Conservation (phyloP, 2,329 filamentous ascomycete species). For the Aureobasidium sp. region DNA sequence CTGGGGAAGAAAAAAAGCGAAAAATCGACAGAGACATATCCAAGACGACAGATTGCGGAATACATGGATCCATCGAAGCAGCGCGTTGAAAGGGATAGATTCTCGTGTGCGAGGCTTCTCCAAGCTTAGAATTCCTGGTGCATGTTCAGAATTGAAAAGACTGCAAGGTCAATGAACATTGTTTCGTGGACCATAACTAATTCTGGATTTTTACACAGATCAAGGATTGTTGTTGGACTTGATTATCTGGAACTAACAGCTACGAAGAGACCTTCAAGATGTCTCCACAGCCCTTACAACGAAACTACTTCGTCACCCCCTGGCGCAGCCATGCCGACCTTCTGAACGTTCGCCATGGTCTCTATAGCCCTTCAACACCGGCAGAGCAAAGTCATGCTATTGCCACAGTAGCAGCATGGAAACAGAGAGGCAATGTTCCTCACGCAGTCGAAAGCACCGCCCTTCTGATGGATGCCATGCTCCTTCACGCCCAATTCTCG, state of each 20-base stretch:
- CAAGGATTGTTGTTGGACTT: background rate
- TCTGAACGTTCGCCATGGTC: conserved; percentile 53
- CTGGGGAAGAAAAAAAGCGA: background rate
- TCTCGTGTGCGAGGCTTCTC: background rate
- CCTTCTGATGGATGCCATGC: conserved; percentile 58
- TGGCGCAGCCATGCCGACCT: conserved; percentile 62
- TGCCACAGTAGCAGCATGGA: conserved; percentile 40
- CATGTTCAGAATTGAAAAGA: background rate
- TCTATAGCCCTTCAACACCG: conserved; percentile 44
- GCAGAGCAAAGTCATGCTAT: conserved; percentile 18
- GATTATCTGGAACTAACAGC: background rate
- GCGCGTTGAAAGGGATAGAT: too few relatives aligned
- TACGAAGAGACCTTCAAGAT: background rate
- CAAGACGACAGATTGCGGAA: background rate
- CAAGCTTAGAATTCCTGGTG: background rate
- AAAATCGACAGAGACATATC: background rate
- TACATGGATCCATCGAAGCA: too few relatives aligned
- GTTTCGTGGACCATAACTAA: background rate
- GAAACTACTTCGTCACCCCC: conserved; percentile 57
- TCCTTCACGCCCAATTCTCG: conserved; percentile 56
- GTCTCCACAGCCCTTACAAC: background rate
- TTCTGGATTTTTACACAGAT: background rate
- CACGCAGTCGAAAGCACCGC: conserved; percentile 74
- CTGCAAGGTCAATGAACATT: background rate
- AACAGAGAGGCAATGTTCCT: conserved; percentile 64